Percentiles rank a stretch among this genome's conserved stretches.
Evolutionary conservation across 202 grass and related monocot species (phyloP).

Genomic region (Zizania palustris): DNA sequence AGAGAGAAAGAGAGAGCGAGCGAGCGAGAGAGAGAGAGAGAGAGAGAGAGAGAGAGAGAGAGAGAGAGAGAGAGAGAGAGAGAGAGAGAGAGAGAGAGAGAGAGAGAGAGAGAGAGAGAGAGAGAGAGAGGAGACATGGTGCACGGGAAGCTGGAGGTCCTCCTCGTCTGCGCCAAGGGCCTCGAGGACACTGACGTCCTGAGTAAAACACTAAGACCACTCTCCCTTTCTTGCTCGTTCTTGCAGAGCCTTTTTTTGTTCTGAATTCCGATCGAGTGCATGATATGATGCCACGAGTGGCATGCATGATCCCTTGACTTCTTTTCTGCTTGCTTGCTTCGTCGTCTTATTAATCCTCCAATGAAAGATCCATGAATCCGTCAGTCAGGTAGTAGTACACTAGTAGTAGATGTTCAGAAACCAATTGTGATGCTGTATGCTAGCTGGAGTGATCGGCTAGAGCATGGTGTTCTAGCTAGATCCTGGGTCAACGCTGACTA

Average conservation of each 20-base stretch:
- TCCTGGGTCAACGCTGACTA: not conserved
- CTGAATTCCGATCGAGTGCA: not conserved
- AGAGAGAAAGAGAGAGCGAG: not conserved
- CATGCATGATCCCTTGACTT: not conserved
- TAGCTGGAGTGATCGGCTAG: not conserved
- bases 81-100: too few species aligned
- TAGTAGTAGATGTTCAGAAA: not conserved
- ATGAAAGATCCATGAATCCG: not conserved
- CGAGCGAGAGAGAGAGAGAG: too few species aligned
- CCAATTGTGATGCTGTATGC: not conserved
- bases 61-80: too few species aligned
- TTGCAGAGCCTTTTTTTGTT: not conserved
- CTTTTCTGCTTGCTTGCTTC: not conserved
- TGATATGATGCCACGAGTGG: too few species aligned
- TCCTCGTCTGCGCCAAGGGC: constrained; percentile 78
- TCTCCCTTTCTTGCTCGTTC: not conserved
- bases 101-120: too few species aligned
- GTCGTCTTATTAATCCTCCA: not conserved
- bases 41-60: too few species aligned
- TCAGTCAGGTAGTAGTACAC: not conserved
- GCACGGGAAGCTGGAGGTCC: constrained; percentile 68
- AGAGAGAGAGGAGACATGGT: constrained; percentile 68
- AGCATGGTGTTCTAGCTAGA: not conserved
- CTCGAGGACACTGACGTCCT: constrained; percentile 75
- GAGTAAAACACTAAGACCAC: constrained; percentile 20